phyloP scores from a whole-genome alignment of 2,329 filamentous ascomycete species.

The Venturia nashicola region DNA sequence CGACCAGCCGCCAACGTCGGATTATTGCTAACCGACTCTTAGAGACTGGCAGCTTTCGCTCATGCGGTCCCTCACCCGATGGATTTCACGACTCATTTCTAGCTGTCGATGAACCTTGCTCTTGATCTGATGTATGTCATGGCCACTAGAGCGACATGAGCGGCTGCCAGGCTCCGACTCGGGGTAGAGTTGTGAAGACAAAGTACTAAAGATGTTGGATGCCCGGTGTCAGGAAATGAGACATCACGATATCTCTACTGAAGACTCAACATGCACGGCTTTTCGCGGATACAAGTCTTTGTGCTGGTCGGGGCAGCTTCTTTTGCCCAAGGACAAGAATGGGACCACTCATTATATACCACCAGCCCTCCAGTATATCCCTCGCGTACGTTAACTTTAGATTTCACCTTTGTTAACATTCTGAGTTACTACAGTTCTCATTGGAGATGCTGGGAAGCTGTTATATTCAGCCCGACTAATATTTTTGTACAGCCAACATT shows the following conservation, averaged over 20 bases:
- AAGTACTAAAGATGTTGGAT: not conserved
- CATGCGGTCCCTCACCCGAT: not conserved
- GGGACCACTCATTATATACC: slow-evolving; percentile 12
- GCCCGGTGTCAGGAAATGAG: not conserved
- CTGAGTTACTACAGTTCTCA: not conserved
- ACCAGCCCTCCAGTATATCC: slow-evolving; percentile 12
- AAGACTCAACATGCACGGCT: not conserved
- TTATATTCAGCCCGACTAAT: not conserved
- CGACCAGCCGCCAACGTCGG: not conserved
- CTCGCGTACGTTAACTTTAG: slow-evolving; percentile 6
- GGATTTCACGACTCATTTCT: not conserved
- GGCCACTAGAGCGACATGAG: not conserved
- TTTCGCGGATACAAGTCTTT: not conserved
- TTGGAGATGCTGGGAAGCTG: not conserved
- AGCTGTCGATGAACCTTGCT: not conserved
- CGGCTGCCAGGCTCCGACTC: not conserved
- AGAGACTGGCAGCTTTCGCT: too few species aligned
- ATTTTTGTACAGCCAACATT: not conserved
- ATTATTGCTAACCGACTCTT: not conserved
- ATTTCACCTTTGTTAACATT: not conserved
- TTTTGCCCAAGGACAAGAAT: slow-evolving; percentile 7
- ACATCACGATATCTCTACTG: not conserved
- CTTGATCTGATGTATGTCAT: not conserved
- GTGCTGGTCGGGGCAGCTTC: not conserved
- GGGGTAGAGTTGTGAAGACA: not conserved